phyloP scores from a whole-genome alignment of 2,329 filamentous ascomycete species.

The Phialophora expanda region DNA sequence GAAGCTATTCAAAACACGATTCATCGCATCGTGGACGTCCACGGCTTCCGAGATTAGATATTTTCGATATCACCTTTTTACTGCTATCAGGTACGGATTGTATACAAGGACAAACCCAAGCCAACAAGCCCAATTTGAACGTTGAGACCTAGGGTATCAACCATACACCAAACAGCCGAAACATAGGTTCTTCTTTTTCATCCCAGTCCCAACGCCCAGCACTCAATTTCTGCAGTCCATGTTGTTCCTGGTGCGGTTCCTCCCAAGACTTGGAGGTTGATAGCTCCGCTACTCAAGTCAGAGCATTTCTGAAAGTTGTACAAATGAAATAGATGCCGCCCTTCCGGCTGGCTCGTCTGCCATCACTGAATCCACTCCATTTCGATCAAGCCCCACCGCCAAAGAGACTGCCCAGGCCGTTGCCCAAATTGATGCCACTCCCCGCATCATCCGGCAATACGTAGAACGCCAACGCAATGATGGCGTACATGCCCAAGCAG shows the following conservation, averaged over 20 bases:
- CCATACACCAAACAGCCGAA: constrained; percentile 2
- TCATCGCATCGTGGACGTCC: no score
- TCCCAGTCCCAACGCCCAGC: neutral
- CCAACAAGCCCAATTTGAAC: neutral
- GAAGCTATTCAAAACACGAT: no score
- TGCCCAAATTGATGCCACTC: constrained; percentile 21
- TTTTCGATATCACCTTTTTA: neutral
- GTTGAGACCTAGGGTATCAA: constrained; percentile 8
- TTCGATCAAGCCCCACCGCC: constrained; percentile 23
- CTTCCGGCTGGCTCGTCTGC: neutral
- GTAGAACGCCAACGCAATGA: constrained; percentile 56
- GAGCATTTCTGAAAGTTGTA: neutral
- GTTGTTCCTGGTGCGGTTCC: neutral
- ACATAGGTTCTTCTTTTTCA: constrained; percentile 1
- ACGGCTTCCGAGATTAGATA: neutral
- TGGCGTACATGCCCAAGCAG: constrained; percentile 61
- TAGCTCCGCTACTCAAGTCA: neutral
- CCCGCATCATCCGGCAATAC: constrained; percentile 53
- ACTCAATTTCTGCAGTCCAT: neutral
- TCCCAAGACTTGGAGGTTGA: neutral
- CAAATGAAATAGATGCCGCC: constrained; percentile 3
- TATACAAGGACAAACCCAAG: neutral
- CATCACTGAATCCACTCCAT: no score
- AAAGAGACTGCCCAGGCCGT: constrained; percentile 14
- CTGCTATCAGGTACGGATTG: neutral